phyloP scores from a whole-genome alignment of 75 land plant genomes.

The Azolla pinnata region DNA sequence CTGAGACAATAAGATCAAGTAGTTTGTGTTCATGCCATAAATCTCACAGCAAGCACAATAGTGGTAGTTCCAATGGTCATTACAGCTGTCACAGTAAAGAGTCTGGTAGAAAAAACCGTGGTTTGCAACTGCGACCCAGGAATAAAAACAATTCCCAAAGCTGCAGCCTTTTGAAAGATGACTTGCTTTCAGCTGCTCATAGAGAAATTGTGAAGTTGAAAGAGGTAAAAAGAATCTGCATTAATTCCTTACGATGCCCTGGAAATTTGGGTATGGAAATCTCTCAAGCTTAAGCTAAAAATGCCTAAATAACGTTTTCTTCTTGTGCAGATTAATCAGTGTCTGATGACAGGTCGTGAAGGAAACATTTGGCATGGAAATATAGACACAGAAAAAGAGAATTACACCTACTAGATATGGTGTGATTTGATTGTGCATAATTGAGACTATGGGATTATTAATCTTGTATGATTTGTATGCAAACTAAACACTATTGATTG shows the following conservation, averaged over 20 bases:
- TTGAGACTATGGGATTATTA: no score
- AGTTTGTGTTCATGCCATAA: not conserved
- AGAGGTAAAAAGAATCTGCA: no score
- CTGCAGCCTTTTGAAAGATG: constrained; percentile 7
- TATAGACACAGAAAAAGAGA: not conserved
- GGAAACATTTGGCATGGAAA: constrained; percentile 1
- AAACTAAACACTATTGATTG: no score
- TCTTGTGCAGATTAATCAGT: constrained; percentile 14
- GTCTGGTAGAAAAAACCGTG: not conserved
- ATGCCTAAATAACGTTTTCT: no score
- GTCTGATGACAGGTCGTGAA: not conserved
- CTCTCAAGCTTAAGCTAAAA: no score
- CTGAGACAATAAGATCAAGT: not conserved
- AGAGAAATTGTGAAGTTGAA: constrained; percentile 15
- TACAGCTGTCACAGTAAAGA: not conserved
- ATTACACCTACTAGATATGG: no score
- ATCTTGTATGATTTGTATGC: no score
- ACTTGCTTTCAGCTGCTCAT: constrained; percentile 22
- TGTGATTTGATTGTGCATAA: no score
- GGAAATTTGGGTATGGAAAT: no score
- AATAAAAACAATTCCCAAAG: not conserved
- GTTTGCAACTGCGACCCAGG: not conserved
- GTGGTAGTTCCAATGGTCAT: not conserved
- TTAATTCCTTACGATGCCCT: no score
- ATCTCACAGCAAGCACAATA: not conserved